A percentile compares a stretch with the other conserved stretches of the same genome.
phyloP scores from a whole-genome alignment of 2,329 filamentous ascomycete species.

The Coniochaeta hoffmannii region DNA sequence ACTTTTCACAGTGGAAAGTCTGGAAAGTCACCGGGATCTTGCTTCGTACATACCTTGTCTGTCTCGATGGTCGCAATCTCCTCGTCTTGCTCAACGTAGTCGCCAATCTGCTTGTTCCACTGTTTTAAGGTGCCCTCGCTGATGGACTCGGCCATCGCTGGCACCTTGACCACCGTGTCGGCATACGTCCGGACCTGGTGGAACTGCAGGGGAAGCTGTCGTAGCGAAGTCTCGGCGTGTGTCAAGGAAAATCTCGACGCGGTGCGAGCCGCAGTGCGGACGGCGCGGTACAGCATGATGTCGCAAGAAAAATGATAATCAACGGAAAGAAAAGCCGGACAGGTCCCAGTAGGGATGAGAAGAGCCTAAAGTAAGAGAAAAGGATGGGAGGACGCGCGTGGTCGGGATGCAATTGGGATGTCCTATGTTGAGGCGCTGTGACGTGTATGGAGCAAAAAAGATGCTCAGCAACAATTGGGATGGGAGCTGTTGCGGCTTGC shows the following conservation, averaged over 20 bases:
- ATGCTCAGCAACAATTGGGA: neutral
- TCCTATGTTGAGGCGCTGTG: neutral
- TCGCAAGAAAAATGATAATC: neutral
- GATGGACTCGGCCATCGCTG: constrained; percentile 97
- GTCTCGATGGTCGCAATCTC: constrained; percentile 99
- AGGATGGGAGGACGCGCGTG: neutral
- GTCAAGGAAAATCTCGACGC: constrained; percentile 4
- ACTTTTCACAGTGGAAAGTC: no score
- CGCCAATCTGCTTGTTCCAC: constrained; percentile 86
- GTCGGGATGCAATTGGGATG: neutral
- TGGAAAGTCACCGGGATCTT: neutral
- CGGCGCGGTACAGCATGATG: constrained; percentile 5
- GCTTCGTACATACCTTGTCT: constrained; percentile 70
- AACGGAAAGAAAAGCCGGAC: neutral
- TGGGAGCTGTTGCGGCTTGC: neutral
- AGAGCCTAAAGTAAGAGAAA: neutral
- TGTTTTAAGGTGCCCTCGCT: constrained; percentile 95
- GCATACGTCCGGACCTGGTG: constrained; percentile 58
- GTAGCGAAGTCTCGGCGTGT: neutral
- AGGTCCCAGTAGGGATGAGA: neutral
- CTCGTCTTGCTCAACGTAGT: constrained; percentile 91
- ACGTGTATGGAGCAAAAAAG: neutral
- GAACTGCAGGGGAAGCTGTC: constrained; percentile 42
- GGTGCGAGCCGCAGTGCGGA: constrained; percentile 17
- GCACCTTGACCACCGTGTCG: constrained; percentile 85